A percentile compares a stretch with the other conserved stretches of the same genome.
phyloP scores from a whole-genome alignment of 306 rosid genomes.

The Delonix regia region DNA sequence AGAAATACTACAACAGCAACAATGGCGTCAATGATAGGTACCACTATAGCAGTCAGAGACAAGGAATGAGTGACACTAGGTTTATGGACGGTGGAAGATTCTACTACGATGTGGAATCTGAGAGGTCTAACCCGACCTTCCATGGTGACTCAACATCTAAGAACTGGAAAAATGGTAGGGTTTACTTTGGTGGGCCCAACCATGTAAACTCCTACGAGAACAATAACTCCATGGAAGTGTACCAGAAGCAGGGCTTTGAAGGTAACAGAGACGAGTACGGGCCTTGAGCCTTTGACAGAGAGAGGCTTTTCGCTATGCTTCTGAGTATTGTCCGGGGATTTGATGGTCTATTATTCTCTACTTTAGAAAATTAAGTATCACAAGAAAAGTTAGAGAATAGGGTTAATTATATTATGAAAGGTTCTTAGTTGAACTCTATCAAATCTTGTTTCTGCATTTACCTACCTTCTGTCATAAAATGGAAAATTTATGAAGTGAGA shows the following conservation, averaged over 20 bases:
- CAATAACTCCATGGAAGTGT: slow-evolving; percentile 58
- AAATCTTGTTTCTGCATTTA: slow-evolving; percentile 35
- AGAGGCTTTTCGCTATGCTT: slow-evolving; percentile 39
- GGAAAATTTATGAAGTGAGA: slow-evolving; percentile 24
- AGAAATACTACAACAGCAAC: slow-evolving; percentile 22
- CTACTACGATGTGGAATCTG: slow-evolving; percentile 40
- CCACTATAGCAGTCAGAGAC: slow-evolving; percentile 46
- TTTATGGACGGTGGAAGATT: slow-evolving; percentile 75
- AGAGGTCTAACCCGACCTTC: slow-evolving; percentile 50
- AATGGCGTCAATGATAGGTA: slow-evolving; percentile 27
- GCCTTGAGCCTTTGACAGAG: slow-evolving; percentile 55
- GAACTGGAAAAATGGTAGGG: slow-evolving; percentile 48
- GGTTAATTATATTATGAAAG: slow-evolving; percentile 14
- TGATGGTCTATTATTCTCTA: slow-evolving; percentile 39
- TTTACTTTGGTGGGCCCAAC: slow-evolving; percentile 47
- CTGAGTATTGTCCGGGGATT: slow-evolving; percentile 19
- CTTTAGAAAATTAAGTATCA: slow-evolving; percentile 18
- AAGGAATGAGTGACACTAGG: slow-evolving; percentile 95
- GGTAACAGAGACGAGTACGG: slow-evolving; percentile 49
- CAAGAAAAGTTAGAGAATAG: slow-evolving; percentile 14
- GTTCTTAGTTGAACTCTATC: slow-evolving; percentile 19
- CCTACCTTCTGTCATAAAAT: slow-evolving; percentile 33
- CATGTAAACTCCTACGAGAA: slow-evolving; percentile 40
- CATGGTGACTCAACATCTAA: slow-evolving; percentile 44
- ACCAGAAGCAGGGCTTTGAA: slow-evolving; percentile 63